A percentile compares a stretch with the other conserved stretches of the same genome.
Evolutionary conservation across 345 rosid genomes (phyloP).

Genomic region (Gossypium raimondii): DNA sequence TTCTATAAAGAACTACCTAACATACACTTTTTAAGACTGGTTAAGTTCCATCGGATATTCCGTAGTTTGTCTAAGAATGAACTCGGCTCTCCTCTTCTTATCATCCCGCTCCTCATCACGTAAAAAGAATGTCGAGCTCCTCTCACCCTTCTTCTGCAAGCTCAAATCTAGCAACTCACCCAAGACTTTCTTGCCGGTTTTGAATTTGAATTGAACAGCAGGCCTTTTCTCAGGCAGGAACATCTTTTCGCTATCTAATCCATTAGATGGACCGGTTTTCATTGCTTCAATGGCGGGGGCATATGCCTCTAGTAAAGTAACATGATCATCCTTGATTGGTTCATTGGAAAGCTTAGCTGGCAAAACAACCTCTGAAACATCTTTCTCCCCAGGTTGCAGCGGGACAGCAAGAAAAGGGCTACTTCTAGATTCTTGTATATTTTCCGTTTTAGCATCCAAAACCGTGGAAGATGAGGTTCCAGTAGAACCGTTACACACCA

Average conservation of each 20-base stretch:
- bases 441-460: conserved; percentile 28
- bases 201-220: conserved; percentile 50
- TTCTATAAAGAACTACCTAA: conserved; percentile 10
- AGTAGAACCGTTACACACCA: conserved; percentile 37
- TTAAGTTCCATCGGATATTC: conserved; percentile 89
- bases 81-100: conserved; percentile 91
- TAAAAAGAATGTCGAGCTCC: conserved; percentile 37
- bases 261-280: conserved; percentile 42
- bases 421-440: conserved; percentile 20
- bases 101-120: conserved; percentile 93
- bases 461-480: conserved; percentile 40
- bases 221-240: conserved; percentile 51
- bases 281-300: conserved; percentile 77
- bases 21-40: conserved; percentile 23
- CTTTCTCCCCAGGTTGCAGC: conserved; percentile 46
- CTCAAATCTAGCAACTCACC: conserved; percentile 61
- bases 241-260: conserved; percentile 37
- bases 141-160: conserved; percentile 49
- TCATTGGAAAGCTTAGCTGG: conserved; percentile 39
- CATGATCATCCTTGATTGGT: conserved; percentile 22
- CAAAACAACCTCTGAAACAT: conserved; percentile 31
- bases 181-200: conserved; percentile 58
- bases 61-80: conserved; percentile 72
- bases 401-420: conserved; percentile 39
- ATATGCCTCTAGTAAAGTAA: conserved; percentile 69